These are phyloP conservation scores for Trichocomaceae sp. DNA, from an alignment of 2,329 filamentous ascomycete species.

Conservation along the genomic window DNA sequence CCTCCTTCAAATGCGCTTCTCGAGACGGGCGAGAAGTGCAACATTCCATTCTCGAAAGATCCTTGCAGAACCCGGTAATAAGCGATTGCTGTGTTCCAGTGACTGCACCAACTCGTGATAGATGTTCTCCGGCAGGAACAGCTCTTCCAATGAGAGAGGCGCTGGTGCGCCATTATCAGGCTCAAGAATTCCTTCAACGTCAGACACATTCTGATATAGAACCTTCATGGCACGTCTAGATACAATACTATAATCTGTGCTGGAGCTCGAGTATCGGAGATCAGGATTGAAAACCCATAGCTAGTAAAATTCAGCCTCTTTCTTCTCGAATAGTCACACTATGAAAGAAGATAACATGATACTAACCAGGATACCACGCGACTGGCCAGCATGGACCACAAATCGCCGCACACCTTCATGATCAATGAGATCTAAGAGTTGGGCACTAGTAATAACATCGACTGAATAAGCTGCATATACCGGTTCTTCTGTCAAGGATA, in stretches of 20 bases:
- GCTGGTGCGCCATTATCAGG: conserved; percentile 32
- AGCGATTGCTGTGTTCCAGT: conserved; percentile 35
- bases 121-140: conserved; percentile 34
- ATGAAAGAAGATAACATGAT: too few species aligned
- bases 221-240: conserved; percentile 51
- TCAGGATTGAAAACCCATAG: conserved; percentile 58
- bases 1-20: neutral
- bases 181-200: conserved; percentile 31
- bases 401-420: conserved; percentile 52
- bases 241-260: conserved; percentile 24
- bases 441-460: conserved; percentile 45
- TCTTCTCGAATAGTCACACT: too few species aligned
- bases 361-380: conserved; percentile 33
- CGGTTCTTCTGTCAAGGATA: conserved; percentile 14
- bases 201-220: conserved; percentile 41
- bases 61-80: conserved; percentile 46
- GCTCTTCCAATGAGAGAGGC: conserved; percentile 44
- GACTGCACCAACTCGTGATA: conserved; percentile 31
- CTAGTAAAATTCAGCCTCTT: conserved; percentile 19
- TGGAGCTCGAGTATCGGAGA: conserved; percentile 49
- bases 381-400: conserved; percentile 38
- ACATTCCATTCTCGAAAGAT: conserved; percentile 51
- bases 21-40: conserved; percentile 46
- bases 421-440: conserved; percentile 51
- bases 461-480: conserved; percentile 27